phyloP scores from a whole-genome alignment of 2,329 filamentous ascomycete species.

The Talaromyces sp. region DNA sequence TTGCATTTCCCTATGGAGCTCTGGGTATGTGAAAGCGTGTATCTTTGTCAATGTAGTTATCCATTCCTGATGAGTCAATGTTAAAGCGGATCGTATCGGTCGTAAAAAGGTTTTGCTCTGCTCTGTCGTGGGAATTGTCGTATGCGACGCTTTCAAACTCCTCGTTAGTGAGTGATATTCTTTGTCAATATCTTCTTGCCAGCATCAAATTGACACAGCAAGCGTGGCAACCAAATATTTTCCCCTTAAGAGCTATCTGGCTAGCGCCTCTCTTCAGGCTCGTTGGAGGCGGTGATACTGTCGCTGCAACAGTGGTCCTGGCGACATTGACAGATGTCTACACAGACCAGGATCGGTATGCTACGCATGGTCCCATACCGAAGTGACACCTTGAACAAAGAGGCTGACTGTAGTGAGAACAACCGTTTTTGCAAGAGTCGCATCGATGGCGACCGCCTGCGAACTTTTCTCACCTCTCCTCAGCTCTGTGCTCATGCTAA shows the following conservation, averaged over 20 bases:
- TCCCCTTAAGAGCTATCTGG: slow-evolving; percentile 4
- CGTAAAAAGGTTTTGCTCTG: slow-evolving; percentile 5
- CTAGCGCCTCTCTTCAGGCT: slow-evolving; percentile 6
- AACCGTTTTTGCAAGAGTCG: slow-evolving; percentile 6
- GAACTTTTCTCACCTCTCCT: slow-evolving; percentile 5
- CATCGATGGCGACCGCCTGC: slow-evolving; percentile 3
- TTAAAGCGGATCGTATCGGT: slow-evolving; percentile 5
- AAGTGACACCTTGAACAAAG: neutral
- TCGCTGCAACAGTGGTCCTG: slow-evolving; percentile 7
- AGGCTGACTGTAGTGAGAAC: slow-evolving; percentile 6
- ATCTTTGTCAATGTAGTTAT: neutral
- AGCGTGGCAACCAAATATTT: slow-evolving; percentile 4
- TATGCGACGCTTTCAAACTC: slow-evolving; percentile 7
- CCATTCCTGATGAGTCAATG: neutral
- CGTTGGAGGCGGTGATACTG: slow-evolving; percentile 5
- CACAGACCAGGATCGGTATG: slow-evolving; percentile 6
- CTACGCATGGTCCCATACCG: neutral
- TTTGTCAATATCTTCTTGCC: neutral
- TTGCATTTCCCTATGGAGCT: slow-evolving; percentile 6
- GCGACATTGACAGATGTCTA: slow-evolving; percentile 8
- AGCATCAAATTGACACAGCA: slow-evolving; percentile 4
- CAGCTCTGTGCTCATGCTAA: slow-evolving; percentile 2
- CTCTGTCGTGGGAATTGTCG: slow-evolving; percentile 6
- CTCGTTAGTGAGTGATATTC: slow-evolving; percentile 7
- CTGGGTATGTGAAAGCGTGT: slow-evolving; percentile 4